Conservation (phyloP, 768 basidiomycete species). For the Pleurotus pulmonarius region DNA sequence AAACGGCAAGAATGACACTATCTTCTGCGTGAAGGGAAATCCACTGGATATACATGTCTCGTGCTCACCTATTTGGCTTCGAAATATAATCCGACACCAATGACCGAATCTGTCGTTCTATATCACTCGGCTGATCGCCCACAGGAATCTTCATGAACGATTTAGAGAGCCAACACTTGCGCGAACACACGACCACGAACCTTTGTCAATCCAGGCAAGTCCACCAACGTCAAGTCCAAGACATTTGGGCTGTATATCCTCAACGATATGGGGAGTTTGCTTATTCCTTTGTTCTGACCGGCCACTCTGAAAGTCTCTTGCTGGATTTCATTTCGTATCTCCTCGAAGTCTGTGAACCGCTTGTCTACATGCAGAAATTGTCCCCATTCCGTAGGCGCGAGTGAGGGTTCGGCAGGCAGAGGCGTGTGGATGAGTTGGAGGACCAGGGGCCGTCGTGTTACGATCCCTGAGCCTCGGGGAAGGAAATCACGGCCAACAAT, state of each 20-base stretch:
- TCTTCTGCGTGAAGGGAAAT: too few relatives aligned
- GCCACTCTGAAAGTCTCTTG: constrained; percentile 97
- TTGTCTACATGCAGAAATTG: constrained; percentile 98
- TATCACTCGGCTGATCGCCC: constrained; percentile 96
- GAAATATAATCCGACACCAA: constrained; percentile 95
- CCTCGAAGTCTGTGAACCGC: constrained; percentile 92
- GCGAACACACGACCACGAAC: constrained; percentile 33
- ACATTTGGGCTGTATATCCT: constrained; percentile 96
- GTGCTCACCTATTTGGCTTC: constrained; percentile 83
- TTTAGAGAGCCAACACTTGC: not conserved
- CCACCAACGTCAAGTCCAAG: constrained; percentile 92
- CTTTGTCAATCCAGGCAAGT: constrained; percentile 96
- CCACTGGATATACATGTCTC: not conserved
- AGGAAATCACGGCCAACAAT: constrained; percentile 95
- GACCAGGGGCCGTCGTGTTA: constrained; percentile 92
- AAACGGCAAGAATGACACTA: constrained; percentile 95
- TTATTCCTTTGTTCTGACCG: constrained; percentile 98
- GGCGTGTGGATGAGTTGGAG: constrained; percentile 95
- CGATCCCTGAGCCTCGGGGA: constrained; percentile 88
- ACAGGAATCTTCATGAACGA: constrained; percentile 70
- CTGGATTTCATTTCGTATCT: constrained; percentile 95
- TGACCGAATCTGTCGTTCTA: constrained; percentile 92
- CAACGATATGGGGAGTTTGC: constrained; percentile 91
- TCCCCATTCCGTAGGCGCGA: constrained; percentile 79
- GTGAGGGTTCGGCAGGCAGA: constrained; percentile 43